These are phyloP conservation scores for Aspergillus ochraceus DNA, from an alignment of 2,329 filamentous ascomycete species.

Conservation along the genomic window DNA sequence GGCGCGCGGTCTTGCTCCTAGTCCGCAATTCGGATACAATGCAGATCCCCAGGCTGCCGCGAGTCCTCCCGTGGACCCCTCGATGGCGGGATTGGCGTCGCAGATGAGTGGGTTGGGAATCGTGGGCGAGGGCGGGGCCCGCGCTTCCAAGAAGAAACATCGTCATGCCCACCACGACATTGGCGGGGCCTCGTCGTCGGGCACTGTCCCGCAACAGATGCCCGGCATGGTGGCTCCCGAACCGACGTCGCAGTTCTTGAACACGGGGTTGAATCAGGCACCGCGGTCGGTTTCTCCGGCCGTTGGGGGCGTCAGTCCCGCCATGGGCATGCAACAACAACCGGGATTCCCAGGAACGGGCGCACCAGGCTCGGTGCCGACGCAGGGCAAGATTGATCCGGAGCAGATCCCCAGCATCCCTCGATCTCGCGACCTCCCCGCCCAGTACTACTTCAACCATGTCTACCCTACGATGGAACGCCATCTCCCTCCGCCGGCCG, in stretches of 20 bases:
- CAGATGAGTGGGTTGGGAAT: conserved; percentile 80
- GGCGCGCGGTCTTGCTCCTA: conserved; percentile 21
- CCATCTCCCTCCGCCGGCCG: conserved; percentile 84
- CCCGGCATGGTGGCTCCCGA: conserved; percentile 64
- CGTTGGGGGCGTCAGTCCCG: conserved; percentile 8
- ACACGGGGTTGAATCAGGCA: conserved; percentile 50
- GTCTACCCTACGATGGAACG: conserved; percentile 95
- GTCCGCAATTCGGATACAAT: conserved; percentile 29
- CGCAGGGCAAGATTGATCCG: conserved; percentile 76
- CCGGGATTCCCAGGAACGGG: conserved; percentile 45
- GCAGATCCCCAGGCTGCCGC: conserved; percentile 26
- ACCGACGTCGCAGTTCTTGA: conserved; percentile 60
- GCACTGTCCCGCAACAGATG: conserved; percentile 58
- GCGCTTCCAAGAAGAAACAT: conserved; percentile 80
- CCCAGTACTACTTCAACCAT: conserved; percentile 81
- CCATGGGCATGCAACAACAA: conserved; percentile 30
- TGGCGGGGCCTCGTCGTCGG: conserved; percentile 60
- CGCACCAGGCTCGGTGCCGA: conserved; percentile 57
- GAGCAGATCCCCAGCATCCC: conserved; percentile 94
- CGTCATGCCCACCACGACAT: conserved; percentile 89
- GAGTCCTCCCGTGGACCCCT: conserved; percentile 27
- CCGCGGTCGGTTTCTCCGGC: conserved; percentile 29
- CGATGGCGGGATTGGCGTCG: conserved; percentile 39
- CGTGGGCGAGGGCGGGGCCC: conserved; percentile 48
- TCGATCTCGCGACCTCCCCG: conserved; percentile 74